Base-by-base conservation (phyloP, 371 early-diverging fungal species). In the Dinochytrium kinnereticum region DNA sequence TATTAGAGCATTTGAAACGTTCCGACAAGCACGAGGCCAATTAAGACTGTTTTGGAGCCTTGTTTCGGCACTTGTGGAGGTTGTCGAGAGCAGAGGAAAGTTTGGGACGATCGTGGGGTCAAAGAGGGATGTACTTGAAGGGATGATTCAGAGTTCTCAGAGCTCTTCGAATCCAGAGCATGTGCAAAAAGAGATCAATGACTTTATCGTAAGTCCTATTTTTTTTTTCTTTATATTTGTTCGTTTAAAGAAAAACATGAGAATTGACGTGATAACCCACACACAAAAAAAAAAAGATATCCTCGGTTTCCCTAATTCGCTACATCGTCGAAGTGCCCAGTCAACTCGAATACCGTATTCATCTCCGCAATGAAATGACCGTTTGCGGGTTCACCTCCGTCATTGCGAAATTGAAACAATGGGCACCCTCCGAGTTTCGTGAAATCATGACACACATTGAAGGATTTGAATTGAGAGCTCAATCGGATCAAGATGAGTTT, bases 341-440 rank as follows among this genome's bases (percentile, higher is more conserved):
- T 28, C 80, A 82, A 59, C 75, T 82, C 21, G 82, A 82, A 36
- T 80, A 80, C 44, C 72, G 82, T 19, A 80, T 80, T 34, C 73
- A 82, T 64, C 64, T 82, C 17, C 65, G 83, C 24, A 78, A 81
- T 59, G 78, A 79, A 70, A 51, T 83, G 28, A 73, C 71, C 33
- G 74, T 79, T 21, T 77, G 80, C 39, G 80, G 80, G 0, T 70
- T 83, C 24, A 38, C 68, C 19, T 44, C 50, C n/a, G 69, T 80
- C 7, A 69, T 82, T 26, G 51, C 51, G 34, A 75, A 40, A 34
- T 26, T 77, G 33, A 76, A 68, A 59, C 70, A 74, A 10, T 82
- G 78, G 76, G 80, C 80, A 1, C 72, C 80, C 21, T 30, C 49
- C 24, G 82, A 82, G 71, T 76, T 76, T 64, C 51, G 49, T 3